These are phyloP conservation scores for Babesia ovata DNA, from an alignment of 169 alveolate species.

Conservation along the genomic window DNA sequence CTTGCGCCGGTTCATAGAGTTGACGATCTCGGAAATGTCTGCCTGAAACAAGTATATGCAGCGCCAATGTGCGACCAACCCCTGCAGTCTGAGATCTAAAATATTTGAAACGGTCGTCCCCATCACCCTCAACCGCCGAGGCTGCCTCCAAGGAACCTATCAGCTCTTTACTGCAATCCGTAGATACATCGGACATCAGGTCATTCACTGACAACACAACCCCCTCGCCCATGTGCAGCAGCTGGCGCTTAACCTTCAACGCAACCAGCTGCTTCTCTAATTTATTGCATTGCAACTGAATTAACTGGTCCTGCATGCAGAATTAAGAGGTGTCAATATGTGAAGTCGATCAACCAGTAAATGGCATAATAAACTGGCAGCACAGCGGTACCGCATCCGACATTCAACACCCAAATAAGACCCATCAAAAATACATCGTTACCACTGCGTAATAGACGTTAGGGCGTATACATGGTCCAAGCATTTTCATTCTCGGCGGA, in stretches of 20 bases:
- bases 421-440: background rate
- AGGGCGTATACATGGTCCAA: background rate
- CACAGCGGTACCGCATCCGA: background rate
- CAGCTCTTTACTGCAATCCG: constrained; percentile 55
- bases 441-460: background rate
- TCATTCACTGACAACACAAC: constrained; percentile 51
- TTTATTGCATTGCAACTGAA: constrained; percentile 44
- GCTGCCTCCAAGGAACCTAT: background rate
- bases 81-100: constrained; percentile 13
- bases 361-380: background rate
- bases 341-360: background rate
- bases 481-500: background rate
- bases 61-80: background rate
- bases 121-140: background rate
- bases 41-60: background rate
- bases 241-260: constrained; percentile 49
- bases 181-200: constrained; percentile 34
- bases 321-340: background rate
- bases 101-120: background rate
- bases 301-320: constrained; percentile 51
- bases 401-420: background rate
- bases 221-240: constrained; percentile 40
- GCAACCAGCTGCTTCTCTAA: constrained; percentile 49
- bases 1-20: constrained; percentile 36
- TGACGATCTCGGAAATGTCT: constrained; percentile 53